A percentile compares a stretch with the other conserved stretches of the same genome.
These are phyloP conservation scores for Berkeleyomyces basicola DNA, from an alignment of 2,329 filamentous ascomycete genomes.

Conservation along the genomic window DNA sequence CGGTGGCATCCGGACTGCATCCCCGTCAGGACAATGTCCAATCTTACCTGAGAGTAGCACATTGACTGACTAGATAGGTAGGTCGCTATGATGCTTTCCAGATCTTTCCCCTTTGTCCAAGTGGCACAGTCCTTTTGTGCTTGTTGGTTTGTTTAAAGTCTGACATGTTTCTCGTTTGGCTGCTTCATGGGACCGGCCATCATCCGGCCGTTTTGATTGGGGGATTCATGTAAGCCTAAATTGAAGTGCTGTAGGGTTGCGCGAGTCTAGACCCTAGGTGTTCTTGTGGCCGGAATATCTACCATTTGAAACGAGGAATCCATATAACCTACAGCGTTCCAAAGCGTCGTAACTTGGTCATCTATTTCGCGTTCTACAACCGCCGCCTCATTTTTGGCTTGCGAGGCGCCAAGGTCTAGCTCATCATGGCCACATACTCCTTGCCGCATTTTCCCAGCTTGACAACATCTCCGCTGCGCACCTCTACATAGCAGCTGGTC, in stretches of 20 bases:
- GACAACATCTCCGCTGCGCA: conserved; percentile 77
- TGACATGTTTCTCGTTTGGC: neutral
- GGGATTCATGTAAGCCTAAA: neutral
- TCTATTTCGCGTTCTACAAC: neutral
- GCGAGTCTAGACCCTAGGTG: neutral
- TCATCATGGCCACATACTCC: conserved; percentile 90
- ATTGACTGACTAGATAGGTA: neutral
- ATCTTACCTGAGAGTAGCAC: neutral
- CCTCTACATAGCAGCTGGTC: conserved; percentile 64
- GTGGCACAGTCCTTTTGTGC: neutral
- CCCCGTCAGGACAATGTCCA: neutral
- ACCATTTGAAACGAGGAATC: neutral
- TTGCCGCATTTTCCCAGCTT: conserved; percentile 74
- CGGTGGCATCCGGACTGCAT: neutral
- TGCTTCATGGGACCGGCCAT: neutral
- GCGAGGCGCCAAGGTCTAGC: neutral
- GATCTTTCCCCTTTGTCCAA: neutral
- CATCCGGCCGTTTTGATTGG: neutral
- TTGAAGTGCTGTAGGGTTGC: neutral
- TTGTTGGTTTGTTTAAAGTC: neutral
- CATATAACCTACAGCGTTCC: neutral
- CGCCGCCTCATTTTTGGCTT: neutral
- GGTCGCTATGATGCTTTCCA: neutral
- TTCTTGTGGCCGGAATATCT: neutral
- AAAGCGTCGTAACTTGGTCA: neutral